Percentiles rank a stretch among this genome's conserved stretches.
These are phyloP conservation scores for Mycoemilia scoparia DNA, from an alignment of 192 early-diverging fungal genomes.

Conservation along the genomic window DNA sequence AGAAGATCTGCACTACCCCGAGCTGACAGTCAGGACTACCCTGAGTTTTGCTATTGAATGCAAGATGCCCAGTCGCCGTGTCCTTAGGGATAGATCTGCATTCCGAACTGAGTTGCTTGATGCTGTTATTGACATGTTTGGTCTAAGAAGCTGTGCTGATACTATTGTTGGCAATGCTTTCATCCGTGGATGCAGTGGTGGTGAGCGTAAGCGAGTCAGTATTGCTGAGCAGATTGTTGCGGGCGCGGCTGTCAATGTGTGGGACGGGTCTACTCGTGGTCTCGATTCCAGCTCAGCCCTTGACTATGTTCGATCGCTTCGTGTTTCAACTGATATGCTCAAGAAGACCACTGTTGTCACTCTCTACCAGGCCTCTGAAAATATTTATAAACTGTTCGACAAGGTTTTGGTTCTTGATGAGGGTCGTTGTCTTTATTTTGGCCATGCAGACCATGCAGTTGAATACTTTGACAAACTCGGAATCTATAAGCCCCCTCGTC, in stretches of 20 bases:
- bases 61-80: constrained; percentile 50
- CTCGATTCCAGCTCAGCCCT: constrained; percentile 67
- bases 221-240: constrained; percentile 61
- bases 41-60: constrained; percentile 57
- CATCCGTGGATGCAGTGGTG: constrained; percentile 61
- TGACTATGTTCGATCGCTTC: constrained; percentile 56
- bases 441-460: constrained; percentile 24
- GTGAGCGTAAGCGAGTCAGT: constrained; percentile 58
- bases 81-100: constrained; percentile 43
- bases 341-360: constrained; percentile 42
- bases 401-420: constrained; percentile 30
- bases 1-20: constrained; percentile 62
- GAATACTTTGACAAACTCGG: constrained; percentile 31
- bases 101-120: constrained; percentile 32
- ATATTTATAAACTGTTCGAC: constrained; percentile 44
- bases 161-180: constrained; percentile 52
- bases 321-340: constrained; percentile 51
- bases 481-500: constrained; percentile 30
- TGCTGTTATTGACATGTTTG: constrained; percentile 32
- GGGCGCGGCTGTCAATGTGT: constrained; percentile 37
- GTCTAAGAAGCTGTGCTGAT: constrained; percentile 25
- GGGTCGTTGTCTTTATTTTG: constrained; percentile 35
- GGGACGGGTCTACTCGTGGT: constrained; percentile 56
- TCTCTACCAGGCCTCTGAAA: constrained; percentile 57
- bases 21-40: constrained; percentile 61